Evolutionary conservation across 371 early-diverging fungal genomes (phyloP), one percentile per base, ranked within the genome.

Genomic region (Entomophthora muscae): DNA sequence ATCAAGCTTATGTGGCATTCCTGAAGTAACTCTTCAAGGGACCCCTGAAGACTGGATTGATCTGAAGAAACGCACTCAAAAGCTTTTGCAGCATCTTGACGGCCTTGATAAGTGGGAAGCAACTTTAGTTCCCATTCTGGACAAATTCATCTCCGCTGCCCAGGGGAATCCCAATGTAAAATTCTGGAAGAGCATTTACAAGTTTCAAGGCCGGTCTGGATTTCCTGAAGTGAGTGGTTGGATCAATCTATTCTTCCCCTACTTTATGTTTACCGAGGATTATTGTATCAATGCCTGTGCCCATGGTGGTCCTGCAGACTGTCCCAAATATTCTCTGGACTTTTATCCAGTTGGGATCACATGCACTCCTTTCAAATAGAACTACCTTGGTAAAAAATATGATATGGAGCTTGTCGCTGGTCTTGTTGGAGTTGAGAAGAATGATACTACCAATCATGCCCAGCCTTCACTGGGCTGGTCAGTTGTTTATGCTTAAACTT

Each of bases 121-220:
- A 1, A 12, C 12, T 26, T 17, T 57, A 3, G 13, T 27, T 17
- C 57, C 57, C 1, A 17, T 57, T 26, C 26, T 57, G 3, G 57
- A 57, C 29, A 29, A 57, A 26, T 57, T 57, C 17, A 57, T 57
- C 29, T 13, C 26, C 1, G 57, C 57, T 2, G 2, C 26, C 26
- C 24, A 29, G n/a, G n/a, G n/a, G n/a, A n/a, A n/a, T 17, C 12
- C 24, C 2, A 42, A 5, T 17, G 24, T 57, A 12, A 57, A 57
- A 26, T 57, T 57, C 30, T 57, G 57, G 57, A 57, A 26, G 1
- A 57, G 57, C 17, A 28, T 57, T 30, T 57, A 57, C 57, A 57
- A 57, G n/a, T n/a, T n/a, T n/a, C n/a, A 30, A 3, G 42, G 42
- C 10, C 5, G 21, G 57, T 13, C 1, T 24, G 30, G 2, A n/a